These are phyloP conservation scores for Scheffersomyces coipomensis DNA, from an alignment of 805 yeast genomes.

Conservation along the genomic window DNA sequence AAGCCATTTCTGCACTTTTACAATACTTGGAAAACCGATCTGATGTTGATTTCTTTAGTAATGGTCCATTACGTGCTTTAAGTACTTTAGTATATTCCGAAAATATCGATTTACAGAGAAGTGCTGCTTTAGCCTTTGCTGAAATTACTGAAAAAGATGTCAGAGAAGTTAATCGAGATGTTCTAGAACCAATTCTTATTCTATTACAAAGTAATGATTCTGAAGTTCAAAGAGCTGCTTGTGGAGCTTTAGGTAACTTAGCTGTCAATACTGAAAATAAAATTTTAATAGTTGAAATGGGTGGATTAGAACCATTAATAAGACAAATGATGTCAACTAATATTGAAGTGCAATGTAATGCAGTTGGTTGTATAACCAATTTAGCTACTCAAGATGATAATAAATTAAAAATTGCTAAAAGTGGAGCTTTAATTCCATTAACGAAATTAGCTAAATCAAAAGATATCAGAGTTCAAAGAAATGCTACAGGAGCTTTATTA, in stretches of 20 bases:
- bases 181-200: constrained; percentile 88
- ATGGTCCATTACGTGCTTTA: constrained; percentile 84
- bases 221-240: constrained; percentile 97
- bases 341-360: constrained; percentile 98
- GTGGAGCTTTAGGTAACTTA: constrained; percentile 97
- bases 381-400: constrained; percentile 97
- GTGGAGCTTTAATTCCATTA: constrained; percentile 93
- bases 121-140: constrained; percentile 97
- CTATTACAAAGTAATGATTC: constrained; percentile 83
- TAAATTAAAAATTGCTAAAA: constrained; percentile 91
- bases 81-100: constrained; percentile 93
- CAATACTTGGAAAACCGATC: constrained; percentile 85
- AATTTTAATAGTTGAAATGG: constrained; percentile 93
- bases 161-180: constrained; percentile 85
- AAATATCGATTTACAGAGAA: constrained; percentile 89
- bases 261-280: constrained; percentile 97
- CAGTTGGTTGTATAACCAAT: constrained; percentile 98
- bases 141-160: constrained; percentile 97
- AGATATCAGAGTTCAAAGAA: constrained; percentile 95
- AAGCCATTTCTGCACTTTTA: constrained; percentile 86
- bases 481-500: constrained; percentile 95
- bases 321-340: constrained; percentile 97
- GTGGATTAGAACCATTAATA: constrained; percentile 93
- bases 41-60: constrained; percentile 85
- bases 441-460: constrained; percentile 92